Evolutionary conservation across 2,329 filamentous ascomycete genomes (phyloP), one percentile per base, ranked within the genome.

Genomic region (Penicillium digitatum): DNA sequence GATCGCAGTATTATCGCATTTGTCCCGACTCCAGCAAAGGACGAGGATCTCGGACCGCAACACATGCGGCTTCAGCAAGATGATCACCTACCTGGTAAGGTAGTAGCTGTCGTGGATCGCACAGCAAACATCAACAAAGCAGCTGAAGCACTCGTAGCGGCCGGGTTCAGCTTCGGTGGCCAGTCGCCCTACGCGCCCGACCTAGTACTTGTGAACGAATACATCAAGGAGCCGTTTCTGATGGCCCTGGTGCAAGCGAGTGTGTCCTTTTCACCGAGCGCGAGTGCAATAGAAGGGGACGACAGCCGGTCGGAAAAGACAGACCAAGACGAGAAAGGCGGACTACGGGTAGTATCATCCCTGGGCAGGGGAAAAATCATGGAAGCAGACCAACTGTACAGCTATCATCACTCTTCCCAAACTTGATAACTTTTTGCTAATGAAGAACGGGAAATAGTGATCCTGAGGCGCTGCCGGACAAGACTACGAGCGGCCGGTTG

Each of bases 201-300:
- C 62, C 29, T 86, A 0, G 80, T 87, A 0, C 69, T 87, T 0
- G 83, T 87, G n/a, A 85, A 87, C 56, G 84, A 87, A 58, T 87
- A 80, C 55, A 74, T 78, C 3, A 81, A 81, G 70, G 75, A 79
- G 52, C 74, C 76, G 0, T 85, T 87, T 59, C 66, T 83, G 0
- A 74, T 79, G 44, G 78, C 79, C 0, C 74, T 79, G 5, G 66
- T 78, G 34, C n/a, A 20, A n/a, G 34, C n/a, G 2, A 37, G 34
- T 20, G 34, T 37, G n/a, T 12, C 34, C 0, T 37, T 37, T 18
- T n/a, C 2, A 5, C n/a, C 5, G n/a, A 37, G 34, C n/a, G 34
- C 34, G 4, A 11, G 34, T 3, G 9, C n/a, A 37, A 20, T 37
- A 18, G 9, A 37, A 18, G 9, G 10, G 18, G n/a, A 18, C n/a